Evolutionary conservation across 257 asterid genomes (phyloP).

Genomic region (Echites panduratus): DNA sequence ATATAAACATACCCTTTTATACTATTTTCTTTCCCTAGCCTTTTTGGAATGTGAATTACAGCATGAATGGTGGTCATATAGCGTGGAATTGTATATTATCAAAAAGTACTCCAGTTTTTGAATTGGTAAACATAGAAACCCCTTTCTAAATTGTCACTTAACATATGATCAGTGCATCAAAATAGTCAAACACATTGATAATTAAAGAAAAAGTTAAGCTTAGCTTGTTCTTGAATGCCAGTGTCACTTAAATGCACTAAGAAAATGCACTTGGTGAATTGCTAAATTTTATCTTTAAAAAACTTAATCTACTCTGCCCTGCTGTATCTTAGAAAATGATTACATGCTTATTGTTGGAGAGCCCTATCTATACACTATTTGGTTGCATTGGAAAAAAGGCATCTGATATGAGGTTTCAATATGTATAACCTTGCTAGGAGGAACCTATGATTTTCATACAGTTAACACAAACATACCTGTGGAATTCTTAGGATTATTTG

Average conservation of each 20-base stretch:
- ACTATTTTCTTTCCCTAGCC: not conserved
- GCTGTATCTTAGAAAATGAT: not conserved
- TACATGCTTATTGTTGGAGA: not conserved
- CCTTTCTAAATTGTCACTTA: not conserved
- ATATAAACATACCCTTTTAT: not conserved
- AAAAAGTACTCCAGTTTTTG: not conserved
- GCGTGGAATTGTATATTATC: not conserved
- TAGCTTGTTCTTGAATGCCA: not conserved
- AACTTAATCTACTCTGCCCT: not conserved
- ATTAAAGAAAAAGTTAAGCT: not conserved
- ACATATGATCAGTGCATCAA: not conserved
- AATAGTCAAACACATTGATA: not conserved
- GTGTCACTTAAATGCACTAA: not conserved
- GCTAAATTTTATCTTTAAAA: not conserved
- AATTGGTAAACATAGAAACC: not conserved
- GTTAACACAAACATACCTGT: not conserved
- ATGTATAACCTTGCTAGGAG: not conserved
- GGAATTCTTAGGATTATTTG: too few relatives aligned
- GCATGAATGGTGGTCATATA: not conserved
- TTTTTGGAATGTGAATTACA: not conserved
- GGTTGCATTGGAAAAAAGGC: not conserved
- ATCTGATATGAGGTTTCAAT: not conserved
- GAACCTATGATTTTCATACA: not conserved
- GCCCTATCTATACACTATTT: not conserved
- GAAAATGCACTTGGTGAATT: not conserved